A percentile compares a stretch with the other conserved stretches of the same genome.
These are phyloP conservation scores for Pseudogymnoascus sp. DNA, from an alignment of 2,329 filamentous ascomycete genomes.

Conservation along the genomic window DNA sequence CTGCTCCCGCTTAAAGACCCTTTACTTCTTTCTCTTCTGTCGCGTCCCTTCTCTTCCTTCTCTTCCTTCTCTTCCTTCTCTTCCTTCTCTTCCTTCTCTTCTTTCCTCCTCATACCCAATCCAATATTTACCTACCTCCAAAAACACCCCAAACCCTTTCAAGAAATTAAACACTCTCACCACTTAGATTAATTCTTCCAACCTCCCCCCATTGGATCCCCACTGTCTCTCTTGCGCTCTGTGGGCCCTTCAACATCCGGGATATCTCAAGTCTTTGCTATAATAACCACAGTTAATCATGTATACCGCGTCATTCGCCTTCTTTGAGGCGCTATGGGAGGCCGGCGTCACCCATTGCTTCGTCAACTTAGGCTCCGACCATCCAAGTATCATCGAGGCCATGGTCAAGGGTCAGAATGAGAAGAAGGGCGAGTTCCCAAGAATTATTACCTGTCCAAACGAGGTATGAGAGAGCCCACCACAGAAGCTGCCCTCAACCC, in stretches of 20 bases:
- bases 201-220: not conserved
- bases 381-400: conserved; percentile 63
- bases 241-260: not conserved
- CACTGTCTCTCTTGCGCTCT: not conserved
- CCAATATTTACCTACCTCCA: not conserved
- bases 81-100: not conserved
- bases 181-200: not conserved
- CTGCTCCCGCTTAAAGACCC: not conserved
- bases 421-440: conserved; percentile 51
- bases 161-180: not conserved
- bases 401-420: conserved; percentile 65
- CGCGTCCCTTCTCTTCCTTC: not conserved
- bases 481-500: not conserved
- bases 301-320: conserved; percentile 61
- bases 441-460: conserved; percentile 63
- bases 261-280: not conserved
- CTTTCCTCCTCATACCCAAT: not conserved
- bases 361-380: conserved; percentile 53
- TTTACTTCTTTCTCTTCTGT: not conserved
- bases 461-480: conserved; percentile 39
- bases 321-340: conserved; percentile 67
- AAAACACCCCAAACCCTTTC: not conserved
- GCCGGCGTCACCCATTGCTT: conserved; percentile 45
- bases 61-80: not conserved
- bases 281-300: conserved; percentile 8